These are phyloP conservation scores for Phallus indusiatus DNA, from an alignment of 768 basidiomycete species.

Conservation along the genomic window DNA sequence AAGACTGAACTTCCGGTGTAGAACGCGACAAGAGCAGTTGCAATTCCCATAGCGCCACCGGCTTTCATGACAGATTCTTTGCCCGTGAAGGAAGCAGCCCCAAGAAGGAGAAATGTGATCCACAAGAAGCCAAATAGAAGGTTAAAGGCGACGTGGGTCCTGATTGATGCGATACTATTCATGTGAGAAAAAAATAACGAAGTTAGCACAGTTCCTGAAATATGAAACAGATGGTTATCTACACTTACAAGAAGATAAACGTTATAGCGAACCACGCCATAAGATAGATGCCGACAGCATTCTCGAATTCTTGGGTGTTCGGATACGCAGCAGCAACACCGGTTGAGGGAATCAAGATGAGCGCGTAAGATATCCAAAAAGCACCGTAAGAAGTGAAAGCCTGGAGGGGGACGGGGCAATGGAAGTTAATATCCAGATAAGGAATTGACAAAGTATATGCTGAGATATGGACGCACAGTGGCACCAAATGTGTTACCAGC, in stretches of 20 bases:
- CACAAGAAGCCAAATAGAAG: slow-evolving; percentile 3
- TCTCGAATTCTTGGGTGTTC: slow-evolving; percentile 29
- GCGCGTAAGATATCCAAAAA: slow-evolving; percentile 81
- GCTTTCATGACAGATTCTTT: slow-evolving; percentile 22
- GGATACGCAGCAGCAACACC: slow-evolving; percentile 52
- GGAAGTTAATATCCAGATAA: background rate
- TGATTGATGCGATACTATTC: slow-evolving; percentile 1
- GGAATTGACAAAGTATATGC: background rate
- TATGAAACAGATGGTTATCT: background rate
- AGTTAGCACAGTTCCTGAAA: background rate
- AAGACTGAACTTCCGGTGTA: slow-evolving; percentile 35
- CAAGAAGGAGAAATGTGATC: slow-evolving; percentile 2
- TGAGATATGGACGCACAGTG: background rate
- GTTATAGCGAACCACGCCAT: slow-evolving; percentile 68
- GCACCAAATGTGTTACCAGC: slow-evolving; percentile 61
- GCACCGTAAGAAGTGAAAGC: slow-evolving; percentile 79
- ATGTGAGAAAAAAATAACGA: background rate
- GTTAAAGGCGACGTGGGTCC: slow-evolving; percentile 5
- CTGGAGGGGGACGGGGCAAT: slow-evolving; percentile 17
- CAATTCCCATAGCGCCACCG: slow-evolving; percentile 36
- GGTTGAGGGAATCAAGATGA: slow-evolving; percentile 59
- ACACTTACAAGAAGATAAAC: slow-evolving; percentile 54
- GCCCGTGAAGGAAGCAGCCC: background rate
- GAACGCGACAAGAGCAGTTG: slow-evolving; percentile 39
- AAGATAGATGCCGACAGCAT: slow-evolving; percentile 68